Evolutionary conservation across 2,329 filamentous ascomycete genomes (phyloP).

Genomic region (Dryadomyces quercivorus): DNA sequence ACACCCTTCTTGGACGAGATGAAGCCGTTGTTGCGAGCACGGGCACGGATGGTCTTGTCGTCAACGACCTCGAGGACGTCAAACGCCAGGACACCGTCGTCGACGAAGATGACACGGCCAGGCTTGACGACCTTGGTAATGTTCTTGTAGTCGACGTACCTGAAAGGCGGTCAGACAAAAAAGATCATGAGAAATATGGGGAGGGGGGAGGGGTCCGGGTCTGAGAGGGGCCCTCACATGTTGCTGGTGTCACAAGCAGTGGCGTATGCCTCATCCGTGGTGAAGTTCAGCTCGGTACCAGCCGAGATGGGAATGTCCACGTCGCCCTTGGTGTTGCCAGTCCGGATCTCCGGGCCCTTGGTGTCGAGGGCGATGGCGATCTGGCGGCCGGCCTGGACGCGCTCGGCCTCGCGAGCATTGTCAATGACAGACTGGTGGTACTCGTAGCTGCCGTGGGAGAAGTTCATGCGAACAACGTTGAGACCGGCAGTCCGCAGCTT

Average conservation of each 20-base stretch:
- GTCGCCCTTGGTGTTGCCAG: constrained; percentile 61
- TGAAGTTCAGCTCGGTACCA: constrained; percentile 84
- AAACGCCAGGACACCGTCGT: constrained; percentile 95
- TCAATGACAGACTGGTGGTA: constrained; percentile 94
- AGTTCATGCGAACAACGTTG: constrained; percentile 99
- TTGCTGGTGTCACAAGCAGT: constrained; percentile 76
- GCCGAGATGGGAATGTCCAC: constrained; percentile 69
- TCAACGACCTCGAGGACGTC: constrained; percentile 82
- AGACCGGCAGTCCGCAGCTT: constrained; percentile 79
- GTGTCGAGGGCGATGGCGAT: constrained; percentile 86
- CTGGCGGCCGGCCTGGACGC: constrained; percentile 64
- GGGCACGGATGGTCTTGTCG: constrained; percentile 76
- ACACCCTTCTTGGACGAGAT: constrained; percentile 99
- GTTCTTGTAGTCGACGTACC: constrained; percentile 99
- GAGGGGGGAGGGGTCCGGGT: not conserved
- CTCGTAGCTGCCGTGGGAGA: constrained; percentile 87
- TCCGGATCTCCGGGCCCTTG: constrained; percentile 51
- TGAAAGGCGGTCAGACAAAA: constrained; percentile 20
- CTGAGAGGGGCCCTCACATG: constrained; percentile 52
- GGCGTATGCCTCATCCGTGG: constrained; percentile 88
- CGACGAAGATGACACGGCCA: constrained; percentile 91
- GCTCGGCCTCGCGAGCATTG: constrained; percentile 81
- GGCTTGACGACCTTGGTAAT: constrained; percentile 94
- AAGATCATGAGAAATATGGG: not conserved
- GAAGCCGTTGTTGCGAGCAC: constrained; percentile 92